Conservation (phyloP, 169 alveolate genomes). For the Plasmodium gonderi region DNA sequence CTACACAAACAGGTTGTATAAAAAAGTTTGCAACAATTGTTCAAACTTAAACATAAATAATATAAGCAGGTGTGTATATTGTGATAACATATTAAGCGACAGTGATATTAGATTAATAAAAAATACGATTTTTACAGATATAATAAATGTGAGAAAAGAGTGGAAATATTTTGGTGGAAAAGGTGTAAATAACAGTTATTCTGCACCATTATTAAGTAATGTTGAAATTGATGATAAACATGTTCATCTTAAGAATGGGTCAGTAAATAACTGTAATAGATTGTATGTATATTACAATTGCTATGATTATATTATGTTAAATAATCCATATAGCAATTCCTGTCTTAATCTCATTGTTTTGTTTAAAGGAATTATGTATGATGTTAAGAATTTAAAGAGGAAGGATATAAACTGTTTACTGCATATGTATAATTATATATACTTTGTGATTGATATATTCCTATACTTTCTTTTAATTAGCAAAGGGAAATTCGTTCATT, state of each 20-base stretch:
- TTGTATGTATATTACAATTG: conserved; percentile 60
- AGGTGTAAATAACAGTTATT: neutral
- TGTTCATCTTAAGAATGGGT: conserved; percentile 44
- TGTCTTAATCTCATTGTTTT: conserved; percentile 59
- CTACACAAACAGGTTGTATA: conserved; percentile 63
- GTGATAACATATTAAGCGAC: conserved; percentile 41
- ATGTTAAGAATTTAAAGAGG: conserved; percentile 69
- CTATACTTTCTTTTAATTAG: conserved; percentile 64
- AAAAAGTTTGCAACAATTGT: conserved; percentile 66
- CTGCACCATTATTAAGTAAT: conserved; percentile 28
- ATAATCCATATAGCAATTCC: conserved; percentile 68
- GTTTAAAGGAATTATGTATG: conserved; percentile 73
- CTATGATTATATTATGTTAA: conserved; percentile 65
- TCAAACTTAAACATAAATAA: conserved; percentile 63
- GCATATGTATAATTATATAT: conserved; percentile 68
- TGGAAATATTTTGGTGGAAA: conserved; percentile 32
- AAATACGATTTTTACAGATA: conserved; percentile 67
- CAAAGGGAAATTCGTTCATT: conserved; percentile 63
- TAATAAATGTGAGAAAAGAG: conserved; percentile 63
- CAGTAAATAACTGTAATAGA: conserved; percentile 32
- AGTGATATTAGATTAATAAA: conserved; percentile 65
- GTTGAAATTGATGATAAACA: conserved; percentile 70
- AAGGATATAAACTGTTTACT: conserved; percentile 43
- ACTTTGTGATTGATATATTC: conserved; percentile 40
- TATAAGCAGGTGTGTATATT: conserved; percentile 53